Evolutionary conservation across 2,329 filamentous ascomycete species (phyloP), one percentile per base, ranked within the genome.

Genomic region (Phyllosticta citriasiana): DNA sequence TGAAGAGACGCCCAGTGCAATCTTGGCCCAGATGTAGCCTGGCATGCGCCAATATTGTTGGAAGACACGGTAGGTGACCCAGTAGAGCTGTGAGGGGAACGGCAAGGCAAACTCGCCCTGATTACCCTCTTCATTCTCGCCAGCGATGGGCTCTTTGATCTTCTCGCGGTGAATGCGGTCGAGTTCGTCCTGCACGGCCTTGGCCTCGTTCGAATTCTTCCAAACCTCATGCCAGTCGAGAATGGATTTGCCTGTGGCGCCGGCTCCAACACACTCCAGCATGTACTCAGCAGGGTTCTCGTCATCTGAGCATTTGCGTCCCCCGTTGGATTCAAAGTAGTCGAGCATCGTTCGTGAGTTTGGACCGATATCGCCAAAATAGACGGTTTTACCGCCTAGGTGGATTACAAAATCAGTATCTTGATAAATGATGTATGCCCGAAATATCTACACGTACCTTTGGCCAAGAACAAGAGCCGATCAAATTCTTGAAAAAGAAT

Each of bases 221-320:
- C 77, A 78, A 5, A 74, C 71, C 8, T 72, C 66, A 55, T 70
- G 70, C 77, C 76, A 79, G 62, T 78, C 74, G 63, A 67, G n/a
- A 33, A 78, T 73, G 0, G 76, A 77, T 59, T 75, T 71, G 1
- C 77, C 77, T 9, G 76, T 73, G 71, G 61, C 72, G 69, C 61
- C 69, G 14, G 57, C 57, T 24, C 27, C 50, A 16, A 47, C 67
- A 12, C 73, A 70, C 53, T 79, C 77, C n/a, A 91, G 79, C 84
- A 91, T 89, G 76, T 84, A 91, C 72, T 91, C 88, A 1, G 88
- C 88, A 0, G 88, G 88, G 66, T 91, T 91, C 63, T 87, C 86
- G 0, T 84, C 79, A 1, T 79, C 72, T 8, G 77, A 78, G 62
- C 87, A 88, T 54, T 76, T 73, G 2, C 82, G 77, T 1, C 83